These are phyloP conservation scores for Eleusine coracana DNA, from an alignment of 176 grass and related monocot species.

Conservation along the genomic window DNA sequence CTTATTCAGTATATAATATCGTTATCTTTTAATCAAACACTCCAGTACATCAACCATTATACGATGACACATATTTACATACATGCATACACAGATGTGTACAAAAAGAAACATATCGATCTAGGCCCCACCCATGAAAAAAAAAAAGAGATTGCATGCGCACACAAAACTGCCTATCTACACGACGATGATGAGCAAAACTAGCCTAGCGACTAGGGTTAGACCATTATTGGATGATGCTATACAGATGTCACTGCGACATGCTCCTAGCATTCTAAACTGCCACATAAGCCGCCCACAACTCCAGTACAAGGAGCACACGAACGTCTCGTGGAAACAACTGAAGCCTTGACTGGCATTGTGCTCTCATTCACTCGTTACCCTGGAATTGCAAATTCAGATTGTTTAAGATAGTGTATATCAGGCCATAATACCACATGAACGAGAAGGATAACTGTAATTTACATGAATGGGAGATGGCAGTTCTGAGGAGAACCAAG, in stretches of 20 bases:
- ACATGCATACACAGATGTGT: conserved; percentile 26
- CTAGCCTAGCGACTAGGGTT: conserved; percentile 63
- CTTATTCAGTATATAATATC: conserved; percentile 49
- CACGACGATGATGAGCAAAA: conserved; percentile 37
- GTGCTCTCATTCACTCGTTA: conserved; percentile 54
- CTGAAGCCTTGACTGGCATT: conserved; percentile 21
- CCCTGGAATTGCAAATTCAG: conserved; percentile 38
- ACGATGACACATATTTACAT: conserved; percentile 47
- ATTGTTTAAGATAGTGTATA: background rate
- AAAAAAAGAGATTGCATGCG: conserved; percentile 42
- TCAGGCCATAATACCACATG: background rate
- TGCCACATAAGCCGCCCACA: conserved; percentile 1
- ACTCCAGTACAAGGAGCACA: conserved; percentile 38
- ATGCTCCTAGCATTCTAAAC: conserved; percentile 24
- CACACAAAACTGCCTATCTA: conserved; percentile 63
- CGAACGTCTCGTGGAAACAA: conserved; percentile 34
- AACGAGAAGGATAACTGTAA: conserved; percentile 5
- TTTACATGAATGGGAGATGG: conserved; percentile 64
- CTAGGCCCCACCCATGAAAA: conserved; percentile 27
- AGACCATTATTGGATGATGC: conserved; percentile 50
- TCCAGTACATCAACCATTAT: conserved; percentile 26
- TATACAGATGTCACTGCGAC: conserved; percentile 41
- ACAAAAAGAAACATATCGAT: conserved; percentile 33
- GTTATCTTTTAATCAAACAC: background rate
- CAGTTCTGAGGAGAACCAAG: conserved; percentile 52